Percentiles rank a stretch among this genome's conserved stretches.
Conservation (phyloP, 169 alveolate species). For the Eimeria maxima region DNA sequence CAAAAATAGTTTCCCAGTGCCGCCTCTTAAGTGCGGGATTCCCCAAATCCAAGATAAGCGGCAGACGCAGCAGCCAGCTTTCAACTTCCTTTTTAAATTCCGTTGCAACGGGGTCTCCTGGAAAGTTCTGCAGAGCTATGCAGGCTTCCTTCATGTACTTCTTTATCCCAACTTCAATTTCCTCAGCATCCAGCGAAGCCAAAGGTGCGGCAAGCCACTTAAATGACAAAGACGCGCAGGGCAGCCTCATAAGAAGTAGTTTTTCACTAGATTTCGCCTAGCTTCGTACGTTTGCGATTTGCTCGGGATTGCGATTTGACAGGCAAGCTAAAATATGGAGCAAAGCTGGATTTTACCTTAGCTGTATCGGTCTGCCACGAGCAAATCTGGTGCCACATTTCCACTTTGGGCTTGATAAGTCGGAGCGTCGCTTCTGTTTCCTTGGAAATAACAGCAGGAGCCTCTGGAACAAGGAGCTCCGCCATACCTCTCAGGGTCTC, state of each 20-base stretch:
- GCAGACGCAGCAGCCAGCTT: constrained; percentile 86
- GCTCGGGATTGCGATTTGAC: not conserved
- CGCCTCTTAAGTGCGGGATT: constrained; percentile 91
- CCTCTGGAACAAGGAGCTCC: constrained; percentile 77
- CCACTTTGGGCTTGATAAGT: constrained; percentile 73
- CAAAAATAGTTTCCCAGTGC: constrained; percentile 90
- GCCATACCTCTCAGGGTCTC: constrained; percentile 70
- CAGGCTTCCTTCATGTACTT: constrained; percentile 64
- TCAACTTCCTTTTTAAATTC: constrained; percentile 86
- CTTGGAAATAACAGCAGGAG: constrained; percentile 78
- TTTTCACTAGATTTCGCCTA: not conserved
- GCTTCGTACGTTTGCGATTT: not conserved
- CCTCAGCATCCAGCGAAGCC: constrained; percentile 73
- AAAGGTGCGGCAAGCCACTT: constrained; percentile 73
- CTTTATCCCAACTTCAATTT: constrained; percentile 50
- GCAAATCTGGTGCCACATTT: constrained; percentile 72
- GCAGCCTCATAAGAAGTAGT: not conserved
- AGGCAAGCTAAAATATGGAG: not conserved
- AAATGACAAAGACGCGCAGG: not conserved
- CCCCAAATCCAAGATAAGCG: constrained; percentile 87
- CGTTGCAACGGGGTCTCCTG: constrained; percentile 81
- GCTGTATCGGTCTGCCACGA: constrained; percentile 65
- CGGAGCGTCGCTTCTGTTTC: constrained; percentile 50
- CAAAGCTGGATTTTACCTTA: constrained; percentile 25
- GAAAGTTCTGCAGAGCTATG: constrained; percentile 67